Evolutionary conservation across 306 rosid species (phyloP).

Genomic region (Ormosia semicastrata): DNA sequence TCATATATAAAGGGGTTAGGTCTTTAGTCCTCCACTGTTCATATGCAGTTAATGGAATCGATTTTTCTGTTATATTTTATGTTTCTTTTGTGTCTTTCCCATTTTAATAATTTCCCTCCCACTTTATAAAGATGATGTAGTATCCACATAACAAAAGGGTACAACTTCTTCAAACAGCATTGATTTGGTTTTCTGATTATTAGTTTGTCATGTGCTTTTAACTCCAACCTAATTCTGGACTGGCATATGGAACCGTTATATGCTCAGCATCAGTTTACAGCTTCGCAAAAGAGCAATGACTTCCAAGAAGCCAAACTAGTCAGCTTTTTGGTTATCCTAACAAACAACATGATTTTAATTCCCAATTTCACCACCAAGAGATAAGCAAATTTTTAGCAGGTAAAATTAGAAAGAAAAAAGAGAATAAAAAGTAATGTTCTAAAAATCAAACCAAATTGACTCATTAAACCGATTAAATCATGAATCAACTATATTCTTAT

Average conservation of each 20-base stretch:
- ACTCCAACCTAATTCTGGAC: slow-evolving; percentile 18
- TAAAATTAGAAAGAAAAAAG: neutral
- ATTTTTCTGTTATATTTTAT: neutral
- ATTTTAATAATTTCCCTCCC: neutral
- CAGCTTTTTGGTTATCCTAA: neutral
- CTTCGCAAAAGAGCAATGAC: neutral
- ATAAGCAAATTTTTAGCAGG: neutral
- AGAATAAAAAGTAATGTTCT: neutral
- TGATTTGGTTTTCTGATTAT: neutral
- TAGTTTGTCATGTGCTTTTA: neutral
- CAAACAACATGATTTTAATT: neutral
- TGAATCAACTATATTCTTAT: too few relatives aligned
- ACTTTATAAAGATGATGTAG: neutral
- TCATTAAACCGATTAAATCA: too few relatives aligned
- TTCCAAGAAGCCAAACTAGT: neutral
- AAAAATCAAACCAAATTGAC: too few relatives aligned
- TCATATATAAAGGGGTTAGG: neutral
- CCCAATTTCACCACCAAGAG: neutral
- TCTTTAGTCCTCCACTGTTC: slow-evolving; percentile 14
- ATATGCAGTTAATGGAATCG: neutral
- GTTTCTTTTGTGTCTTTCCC: neutral
- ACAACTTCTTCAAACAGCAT: neutral
- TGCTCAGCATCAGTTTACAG: neutral
- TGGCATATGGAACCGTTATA: slow-evolving; percentile 19
- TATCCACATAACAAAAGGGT: neutral